Base-by-base conservation (phyloP, 306 rosid genomes). In the Cucumis hystrix region DNA sequence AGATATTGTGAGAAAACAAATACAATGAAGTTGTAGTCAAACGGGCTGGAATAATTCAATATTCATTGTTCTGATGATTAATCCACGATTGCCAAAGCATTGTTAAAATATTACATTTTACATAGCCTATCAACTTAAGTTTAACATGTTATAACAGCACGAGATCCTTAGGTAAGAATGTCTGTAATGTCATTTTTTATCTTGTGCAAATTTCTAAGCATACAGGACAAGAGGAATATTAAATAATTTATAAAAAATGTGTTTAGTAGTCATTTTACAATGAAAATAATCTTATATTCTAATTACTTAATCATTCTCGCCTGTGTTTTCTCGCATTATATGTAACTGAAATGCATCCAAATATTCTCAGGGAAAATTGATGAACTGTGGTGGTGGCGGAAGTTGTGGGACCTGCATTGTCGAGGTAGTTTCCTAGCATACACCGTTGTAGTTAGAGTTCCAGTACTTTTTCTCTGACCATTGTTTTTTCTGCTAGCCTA, bases 351-450 rank as follows among this genome's bases (percentile, higher is more conserved):
- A 47, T 71, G 60, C 76, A 21, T 49, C 18, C 23, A 71, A 49
- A 49, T 49, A 41, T 71, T 71, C 60, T 75, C 65, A 92, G 98
- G 98, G 98, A 20, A 94, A 94, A 79, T 65, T 94, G 85, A 94
- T 94, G 97, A 94, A 94, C 82, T 92, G 98, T 65, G 97, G 95
- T 47, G 96, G 96, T 59, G 91, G 92, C 55, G 97, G 97, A 76
- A 94, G 95, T 85, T 94, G 98, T 4, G 98, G 98, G 77, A 94
- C 96, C 78, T 94, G 98, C 77, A 92, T 92, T 0, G 96, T 94
- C 15, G 95, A 90, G 95, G 97, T 88, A 86, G 39, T 54, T 9
- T 75, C 51, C 52, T 76, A 69, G 20, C 79, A 30, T 43, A 52
- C 45, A 52, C 23, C 59, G 8, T 75, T 11, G 41, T 40, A 60